phyloP scores from a whole-genome alignment of 2,329 filamentous ascomycete species.

The Botryotinia convoluta region DNA sequence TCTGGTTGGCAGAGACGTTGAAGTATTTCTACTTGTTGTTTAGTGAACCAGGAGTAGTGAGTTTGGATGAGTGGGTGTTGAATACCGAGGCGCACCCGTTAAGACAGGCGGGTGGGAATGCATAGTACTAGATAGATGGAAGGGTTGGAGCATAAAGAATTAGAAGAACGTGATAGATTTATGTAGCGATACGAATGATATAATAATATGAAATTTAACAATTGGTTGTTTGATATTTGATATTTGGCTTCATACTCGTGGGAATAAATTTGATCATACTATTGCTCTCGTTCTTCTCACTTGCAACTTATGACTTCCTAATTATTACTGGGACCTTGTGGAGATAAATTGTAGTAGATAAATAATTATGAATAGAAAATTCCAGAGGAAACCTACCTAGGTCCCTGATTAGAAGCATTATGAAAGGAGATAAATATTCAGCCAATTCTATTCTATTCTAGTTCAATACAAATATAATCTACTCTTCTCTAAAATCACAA shows the following conservation, averaged over 20 bases:
- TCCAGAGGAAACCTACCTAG: too few species aligned
- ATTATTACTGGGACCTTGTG: too few species aligned
- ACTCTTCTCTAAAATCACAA: too few species aligned
- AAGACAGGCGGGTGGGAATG: slow-evolving; percentile 10
- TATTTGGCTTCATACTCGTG: background rate
- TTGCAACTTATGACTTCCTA: background rate
- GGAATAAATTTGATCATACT: background rate
- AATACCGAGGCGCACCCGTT: slow-evolving; percentile 33
- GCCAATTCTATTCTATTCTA: too few species aligned
- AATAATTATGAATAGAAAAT: too few species aligned
- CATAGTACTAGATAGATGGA: background rate
- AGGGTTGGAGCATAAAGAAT: background rate
- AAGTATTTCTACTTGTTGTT: slow-evolving; percentile 59
- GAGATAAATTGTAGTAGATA: too few species aligned
- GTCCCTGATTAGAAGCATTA: too few species aligned
- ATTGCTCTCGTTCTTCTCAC: background rate
- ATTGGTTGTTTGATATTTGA: background rate
- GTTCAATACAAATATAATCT: too few species aligned
- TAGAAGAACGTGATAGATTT: background rate
- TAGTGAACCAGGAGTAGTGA: slow-evolving; percentile 49
- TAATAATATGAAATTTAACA: background rate
- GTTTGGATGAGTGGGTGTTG: slow-evolving; percentile 58
- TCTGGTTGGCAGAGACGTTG: slow-evolving; percentile 61
- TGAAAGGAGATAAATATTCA: too few species aligned
- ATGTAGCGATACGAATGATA: background rate